These are phyloP conservation scores for Saxophila tyrrhenica DNA, from an alignment of 495 filamentous ascomycete species.

Conservation along the genomic window DNA sequence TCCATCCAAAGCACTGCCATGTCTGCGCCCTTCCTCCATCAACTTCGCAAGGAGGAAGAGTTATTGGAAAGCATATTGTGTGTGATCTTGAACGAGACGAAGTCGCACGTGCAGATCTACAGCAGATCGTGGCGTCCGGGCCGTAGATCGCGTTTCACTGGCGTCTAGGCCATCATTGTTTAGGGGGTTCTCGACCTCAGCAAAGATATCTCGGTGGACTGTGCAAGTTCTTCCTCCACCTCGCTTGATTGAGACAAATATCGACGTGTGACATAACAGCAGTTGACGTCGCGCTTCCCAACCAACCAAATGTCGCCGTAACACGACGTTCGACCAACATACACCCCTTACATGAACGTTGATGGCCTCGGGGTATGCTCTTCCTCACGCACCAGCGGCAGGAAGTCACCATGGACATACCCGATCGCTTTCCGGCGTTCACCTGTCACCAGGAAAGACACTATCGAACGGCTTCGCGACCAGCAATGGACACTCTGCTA, in stretches of 20 bases:
- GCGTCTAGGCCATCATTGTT: not conserved
- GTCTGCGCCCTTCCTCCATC: not conserved
- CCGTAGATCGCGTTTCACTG: no score
- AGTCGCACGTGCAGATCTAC: not conserved
- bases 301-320: not conserved
- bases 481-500: conserved; percentile 10
- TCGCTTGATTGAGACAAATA: not conserved
- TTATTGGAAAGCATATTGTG: no score
- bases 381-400: not conserved
- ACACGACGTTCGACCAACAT: not conserved
- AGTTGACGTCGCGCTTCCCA: not conserved
- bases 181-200: not conserved
- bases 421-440: conserved; percentile 7
- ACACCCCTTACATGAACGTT: not conserved
- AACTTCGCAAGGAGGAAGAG: no score
- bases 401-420: conserved; percentile 9
- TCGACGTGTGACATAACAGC: not conserved
- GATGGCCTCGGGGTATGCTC: conserved; percentile 15
- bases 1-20: not conserved
- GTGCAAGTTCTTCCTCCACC: not conserved
- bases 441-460: conserved; percentile 10
- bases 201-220: not conserved
- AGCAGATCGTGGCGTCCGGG: no score
- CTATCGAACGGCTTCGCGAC: not conserved
- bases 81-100: no score